phyloP scores from a whole-genome alignment of 106 monocot species.

The Allium cepa region DNA sequence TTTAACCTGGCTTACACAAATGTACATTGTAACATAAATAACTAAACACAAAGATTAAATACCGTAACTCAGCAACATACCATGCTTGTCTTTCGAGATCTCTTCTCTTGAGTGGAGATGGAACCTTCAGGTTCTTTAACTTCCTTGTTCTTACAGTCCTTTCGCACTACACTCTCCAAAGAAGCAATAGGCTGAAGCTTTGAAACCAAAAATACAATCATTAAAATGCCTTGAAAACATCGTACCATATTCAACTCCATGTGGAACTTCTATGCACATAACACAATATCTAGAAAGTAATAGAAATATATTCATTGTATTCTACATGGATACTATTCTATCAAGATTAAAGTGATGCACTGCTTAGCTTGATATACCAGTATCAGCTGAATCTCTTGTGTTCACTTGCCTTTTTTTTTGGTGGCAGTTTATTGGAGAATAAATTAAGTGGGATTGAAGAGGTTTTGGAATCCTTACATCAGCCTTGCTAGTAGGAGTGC shows the following conservation, averaged over 20 bases:
- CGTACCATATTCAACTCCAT: too few species aligned
- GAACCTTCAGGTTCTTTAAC: constrained; percentile 15
- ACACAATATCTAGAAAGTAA: too few species aligned
- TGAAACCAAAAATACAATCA: background rate
- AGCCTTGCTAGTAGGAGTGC: constrained; percentile 63
- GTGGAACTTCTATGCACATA: too few species aligned
- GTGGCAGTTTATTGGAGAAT: background rate
- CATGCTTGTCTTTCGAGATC: constrained; percentile 56
- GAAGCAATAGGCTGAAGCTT: constrained; percentile 60
- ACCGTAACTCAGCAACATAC: constrained; percentile 18
- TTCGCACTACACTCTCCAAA: constrained; percentile 69
- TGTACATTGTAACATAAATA: background rate
- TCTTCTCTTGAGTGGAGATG: constrained; percentile 58
- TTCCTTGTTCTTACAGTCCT: constrained; percentile 10
- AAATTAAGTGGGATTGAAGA: background rate
- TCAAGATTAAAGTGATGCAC: background rate
- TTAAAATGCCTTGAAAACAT: background rate
- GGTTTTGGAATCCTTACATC: constrained; percentile 19
- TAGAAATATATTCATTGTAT: too few species aligned
- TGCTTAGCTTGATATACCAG: background rate
- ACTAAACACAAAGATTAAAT: background rate
- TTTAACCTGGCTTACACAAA: constrained; percentile 46
- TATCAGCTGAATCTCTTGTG: background rate
- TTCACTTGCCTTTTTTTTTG: background rate
- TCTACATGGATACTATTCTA: background rate